phyloP scores from a whole-genome alignment of 192 early-diverging fungal species.

The Gamsiella multidivaricata region DNA sequence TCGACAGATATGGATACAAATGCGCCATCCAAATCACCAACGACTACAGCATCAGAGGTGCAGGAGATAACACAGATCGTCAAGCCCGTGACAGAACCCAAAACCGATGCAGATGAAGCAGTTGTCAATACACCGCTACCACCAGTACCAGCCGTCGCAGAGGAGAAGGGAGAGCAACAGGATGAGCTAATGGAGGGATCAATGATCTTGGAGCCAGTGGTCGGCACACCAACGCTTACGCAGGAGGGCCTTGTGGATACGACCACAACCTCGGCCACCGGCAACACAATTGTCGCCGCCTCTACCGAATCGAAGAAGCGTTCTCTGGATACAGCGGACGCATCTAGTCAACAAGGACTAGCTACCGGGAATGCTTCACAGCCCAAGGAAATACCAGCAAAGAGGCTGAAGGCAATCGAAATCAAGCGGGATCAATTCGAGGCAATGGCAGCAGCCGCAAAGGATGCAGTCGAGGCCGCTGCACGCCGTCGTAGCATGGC shows the following conservation, averaged over 20 bases:
- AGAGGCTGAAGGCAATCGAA: slow-evolving; percentile 6
- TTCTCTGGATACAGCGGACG: background rate
- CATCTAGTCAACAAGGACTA: background rate
- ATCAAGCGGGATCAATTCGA: slow-evolving; percentile 5
- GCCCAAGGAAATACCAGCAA: slow-evolving; percentile 1
- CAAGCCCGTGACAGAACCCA: slow-evolving; percentile 16
- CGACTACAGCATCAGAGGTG: slow-evolving; percentile 8
- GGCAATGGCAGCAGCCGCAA: slow-evolving; percentile 18
- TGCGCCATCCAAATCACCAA: background rate
- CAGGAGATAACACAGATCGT: slow-evolving; percentile 18
- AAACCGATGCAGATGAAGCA: slow-evolving; percentile 2
- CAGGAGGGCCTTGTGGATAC: slow-evolving; percentile 48
- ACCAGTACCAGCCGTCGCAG: slow-evolving; percentile 10
- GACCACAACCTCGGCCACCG: background rate
- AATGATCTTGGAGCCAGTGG: slow-evolving; percentile 10
- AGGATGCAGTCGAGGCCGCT: slow-evolving; percentile 31
- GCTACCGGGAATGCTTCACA: background rate
- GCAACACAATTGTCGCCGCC: background rate
- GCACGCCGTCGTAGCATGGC: slow-evolving; percentile 33
- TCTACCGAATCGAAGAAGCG: slow-evolving; percentile 25
- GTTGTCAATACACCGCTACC: slow-evolving; percentile 23
- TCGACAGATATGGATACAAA: background rate
- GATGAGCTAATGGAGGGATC: background rate
- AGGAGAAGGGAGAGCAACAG: background rate
- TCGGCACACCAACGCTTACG: slow-evolving; percentile 6